Evolutionary conservation across 371 early-diverging fungal species (phyloP), one percentile per base, ranked within the genome.

Genomic region (Saksenaea oblongispora): DNA sequence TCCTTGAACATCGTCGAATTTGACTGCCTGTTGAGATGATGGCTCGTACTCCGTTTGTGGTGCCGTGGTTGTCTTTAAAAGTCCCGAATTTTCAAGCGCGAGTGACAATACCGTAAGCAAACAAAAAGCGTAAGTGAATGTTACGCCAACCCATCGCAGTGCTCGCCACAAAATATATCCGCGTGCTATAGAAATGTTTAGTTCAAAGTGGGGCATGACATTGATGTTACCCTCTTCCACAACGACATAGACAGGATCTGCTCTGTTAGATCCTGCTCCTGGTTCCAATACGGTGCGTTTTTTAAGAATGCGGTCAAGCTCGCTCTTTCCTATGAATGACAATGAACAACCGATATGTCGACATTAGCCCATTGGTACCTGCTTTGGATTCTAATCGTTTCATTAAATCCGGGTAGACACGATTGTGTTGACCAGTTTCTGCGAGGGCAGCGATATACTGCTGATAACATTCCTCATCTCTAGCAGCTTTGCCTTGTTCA

Each of bases 1-100:
- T 34, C 99, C 99, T 69, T 97, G 95, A 0, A 99, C 98, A 71
- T 98, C 98, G 5, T 90, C 83, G 70, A 98, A 98, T 37, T 80
- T 87, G 56, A 94, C 90, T 44, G 87, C 73, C 51, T 85, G 74
- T 64, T 87, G 79, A 60, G 86, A 79, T 57, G 76, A 87, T 8
- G 93, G 91, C 57, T 85, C 88, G 68, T 87, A 91, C 56, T 91
- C 93, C 0, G 81, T 82, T 42, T 89, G 87, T 34, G 80, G 75
- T 4, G 80, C 81, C 0, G 86, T 72, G 4, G 69, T 64, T 5
- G 89, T 84, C 71, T 91, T 91, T 55, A 91, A 66, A 27, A 93
- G 57, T 1, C 90, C 91, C 0, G 91, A 90, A 68, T 89, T 89
- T 62, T 93, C 93, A 63, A 93, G 70, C 5, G 87, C 84, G n/a